Evolutionary conservation across 192 early-diverging fungal species (phyloP), one percentile per base, ranked within the genome.

Genomic region (Coemansia sp.): DNA sequence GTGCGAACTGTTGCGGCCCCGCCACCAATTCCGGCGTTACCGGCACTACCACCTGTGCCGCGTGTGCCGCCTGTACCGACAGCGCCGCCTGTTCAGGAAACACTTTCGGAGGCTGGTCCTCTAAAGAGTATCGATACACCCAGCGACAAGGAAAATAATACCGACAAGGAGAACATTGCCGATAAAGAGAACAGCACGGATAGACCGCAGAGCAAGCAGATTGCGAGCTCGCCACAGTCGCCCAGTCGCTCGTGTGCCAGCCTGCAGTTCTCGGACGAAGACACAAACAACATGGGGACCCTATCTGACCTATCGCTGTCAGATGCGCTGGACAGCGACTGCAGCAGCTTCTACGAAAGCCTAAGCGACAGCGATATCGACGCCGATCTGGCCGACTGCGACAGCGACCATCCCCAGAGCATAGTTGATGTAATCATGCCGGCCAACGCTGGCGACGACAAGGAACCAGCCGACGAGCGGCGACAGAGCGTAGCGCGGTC

Each of bases 321-420:
- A 16, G 67, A 69, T 46, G 65, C 63, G 32, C 31, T 67, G 12
- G 63, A 77, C 4, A 70, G 73, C 64, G 63, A 66, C 19, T 58
- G 60, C 30, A 65, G 56, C 49, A 77, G 74, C 54, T 77, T 77
- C 57, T 70, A 66, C 68, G 48, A 67, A 47, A 67, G 74, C 58
- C 58, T 77, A 1, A 50, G 58, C 23, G 74, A 77, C 55, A 67
- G 67, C 57, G 74, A 71, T 24, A 64, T 67, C 35, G 63, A 69
- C 25, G 40, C 42, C 6, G 74, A 77, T 23, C 52, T 69, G 60
- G 73, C 56, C 5, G 53, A 56, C 2, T 60, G 33, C 24, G 74
- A 67, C 57, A 69, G 67, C 52, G 63, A 52, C 2, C 46, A 29
- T 48, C 63, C 40, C 32, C 47, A 40, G 10, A 54, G 51, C 51